Percentiles rank a stretch among this genome's conserved stretches.
Conservation (phyloP, 73 alveolate species). For the Paramecium sexaurelia region DNA sequence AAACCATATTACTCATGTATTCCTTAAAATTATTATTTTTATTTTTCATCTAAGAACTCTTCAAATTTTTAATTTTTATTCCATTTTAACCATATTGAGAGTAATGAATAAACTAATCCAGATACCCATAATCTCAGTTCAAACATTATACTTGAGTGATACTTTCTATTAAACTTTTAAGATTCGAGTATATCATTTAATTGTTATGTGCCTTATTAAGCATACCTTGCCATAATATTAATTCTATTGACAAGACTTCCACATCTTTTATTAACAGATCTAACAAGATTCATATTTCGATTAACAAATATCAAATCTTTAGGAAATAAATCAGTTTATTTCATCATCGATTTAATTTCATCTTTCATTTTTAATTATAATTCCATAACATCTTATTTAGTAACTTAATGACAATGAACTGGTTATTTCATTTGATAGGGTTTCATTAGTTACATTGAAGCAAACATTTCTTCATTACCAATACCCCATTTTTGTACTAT, state of each 20-base stretch:
- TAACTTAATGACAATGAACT: slow-evolving; percentile 20
- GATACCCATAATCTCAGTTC: slow-evolving; percentile 26
- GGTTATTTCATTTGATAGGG: slow-evolving; percentile 51
- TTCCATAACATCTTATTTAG: slow-evolving; percentile 37
- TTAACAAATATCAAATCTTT: slow-evolving; percentile 55
- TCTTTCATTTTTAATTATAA: slow-evolving; percentile 56
- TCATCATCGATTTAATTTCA: slow-evolving; percentile 50
- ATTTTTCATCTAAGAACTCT: slow-evolving; percentile 35
- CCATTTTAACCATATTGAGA: not conserved
- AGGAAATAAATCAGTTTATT: slow-evolving; percentile 50
- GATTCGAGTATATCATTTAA: not conserved
- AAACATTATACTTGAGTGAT: slow-evolving; percentile 27
- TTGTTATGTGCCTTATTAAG: slow-evolving; percentile 7
- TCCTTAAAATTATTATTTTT: not conserved
- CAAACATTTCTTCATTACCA: slow-evolving; percentile 58
- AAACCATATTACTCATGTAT: slow-evolving; percentile 50
- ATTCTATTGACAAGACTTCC: slow-evolving; percentile 50
- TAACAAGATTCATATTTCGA: slow-evolving; percentile 62
- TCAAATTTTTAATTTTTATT: not conserved
- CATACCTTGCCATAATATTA: slow-evolving; percentile 49
- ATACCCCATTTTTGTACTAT: slow-evolving; percentile 67
- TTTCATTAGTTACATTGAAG: slow-evolving; percentile 54
- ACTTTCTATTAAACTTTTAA: slow-evolving; percentile 32
- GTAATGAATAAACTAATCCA: not conserved
- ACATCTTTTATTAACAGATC: slow-evolving; percentile 55